A percentile compares a stretch with the other conserved stretches of the same genome.
phyloP scores from a whole-genome alignment of 768 basidiomycete genomes.

The Boletus pseudo-olivaceus region DNA sequence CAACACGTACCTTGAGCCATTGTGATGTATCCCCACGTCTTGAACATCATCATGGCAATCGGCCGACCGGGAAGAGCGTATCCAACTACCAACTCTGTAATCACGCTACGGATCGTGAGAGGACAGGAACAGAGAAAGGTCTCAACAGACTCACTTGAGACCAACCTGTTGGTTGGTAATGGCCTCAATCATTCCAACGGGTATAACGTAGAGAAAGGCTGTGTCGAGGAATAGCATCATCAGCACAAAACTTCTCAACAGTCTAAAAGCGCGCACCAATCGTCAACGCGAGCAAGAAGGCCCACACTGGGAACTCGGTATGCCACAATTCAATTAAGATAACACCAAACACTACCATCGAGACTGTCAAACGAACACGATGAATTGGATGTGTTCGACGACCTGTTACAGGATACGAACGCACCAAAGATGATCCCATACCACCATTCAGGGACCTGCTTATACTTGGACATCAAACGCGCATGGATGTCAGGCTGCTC shows the following conservation, averaged over 20 bases:
- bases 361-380: slow-evolving; percentile 19
- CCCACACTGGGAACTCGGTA: slow-evolving; percentile 45
- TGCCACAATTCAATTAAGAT: slow-evolving; percentile 61
- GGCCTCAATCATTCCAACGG: slow-evolving; percentile 73
- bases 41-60: slow-evolving; percentile 80
- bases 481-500: slow-evolving; percentile 79
- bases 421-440: slow-evolving; percentile 37
- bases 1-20: slow-evolving; percentile 40
- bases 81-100: slow-evolving; percentile 71
- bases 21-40: slow-evolving; percentile 68
- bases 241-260: not conserved
- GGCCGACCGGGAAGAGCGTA: slow-evolving; percentile 56
- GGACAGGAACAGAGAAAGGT: not conserved
- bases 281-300: slow-evolving; percentile 34
- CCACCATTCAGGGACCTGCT: slow-evolving; percentile 61
- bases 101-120: slow-evolving; percentile 38
- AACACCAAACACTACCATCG: slow-evolving; percentile 57
- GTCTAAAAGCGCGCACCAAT: slow-evolving; percentile 23
- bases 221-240: not conserved
- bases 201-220: slow-evolving; percentile 65
- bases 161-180: slow-evolving; percentile 78
- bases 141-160: slow-evolving; percentile 33
- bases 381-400: not conserved
- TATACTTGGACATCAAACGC: slow-evolving; percentile 54
- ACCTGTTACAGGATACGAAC: not conserved